Conservation (phyloP, 305 asterid species). For the Fraxinus ornus region DNA sequence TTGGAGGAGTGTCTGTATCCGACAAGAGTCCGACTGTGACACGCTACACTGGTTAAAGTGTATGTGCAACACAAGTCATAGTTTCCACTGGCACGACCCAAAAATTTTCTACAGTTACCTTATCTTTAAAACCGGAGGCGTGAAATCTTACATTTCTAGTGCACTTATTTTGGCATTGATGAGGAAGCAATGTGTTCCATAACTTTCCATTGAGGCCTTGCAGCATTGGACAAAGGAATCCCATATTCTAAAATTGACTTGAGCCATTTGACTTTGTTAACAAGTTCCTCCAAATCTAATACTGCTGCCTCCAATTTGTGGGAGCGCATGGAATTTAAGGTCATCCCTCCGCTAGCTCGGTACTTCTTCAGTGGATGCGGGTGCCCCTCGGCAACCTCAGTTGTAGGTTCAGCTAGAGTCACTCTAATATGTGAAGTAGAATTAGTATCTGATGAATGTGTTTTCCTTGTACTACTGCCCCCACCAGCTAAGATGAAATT, state of each 20-base stretch:
- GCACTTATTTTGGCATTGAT: conserved; percentile 8
- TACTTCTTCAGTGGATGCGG: conserved; percentile 15
- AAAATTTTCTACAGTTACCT: not conserved
- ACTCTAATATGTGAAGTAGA: conserved; percentile 9
- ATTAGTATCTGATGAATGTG: not conserved
- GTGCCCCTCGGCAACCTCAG: conserved; percentile 23
- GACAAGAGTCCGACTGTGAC: not conserved
- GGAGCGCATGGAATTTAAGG: conserved; percentile 27
- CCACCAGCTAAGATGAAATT: conserved; percentile 5
- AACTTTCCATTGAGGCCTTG: conserved; percentile 31
- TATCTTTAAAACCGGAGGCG: not conserved
- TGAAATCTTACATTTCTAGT: not conserved
- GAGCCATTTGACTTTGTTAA: conserved; percentile 60
- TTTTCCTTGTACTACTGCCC: not conserved
- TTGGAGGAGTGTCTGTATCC: not conserved
- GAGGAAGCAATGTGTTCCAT: conserved; percentile 16
- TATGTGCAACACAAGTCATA: not conserved
- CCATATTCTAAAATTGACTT: conserved; percentile 32
- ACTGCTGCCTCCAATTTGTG: conserved; percentile 48
- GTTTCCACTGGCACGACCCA: not conserved
- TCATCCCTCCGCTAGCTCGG: conserved; percentile 18
- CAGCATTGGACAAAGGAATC: conserved; percentile 31
- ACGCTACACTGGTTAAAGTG: not conserved
- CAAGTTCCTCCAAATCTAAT: conserved; percentile 51
- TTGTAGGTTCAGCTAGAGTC: conserved; percentile 11